phyloP scores from a whole-genome alignment of 441 rosid species.

The Geranium incanum region DNA sequence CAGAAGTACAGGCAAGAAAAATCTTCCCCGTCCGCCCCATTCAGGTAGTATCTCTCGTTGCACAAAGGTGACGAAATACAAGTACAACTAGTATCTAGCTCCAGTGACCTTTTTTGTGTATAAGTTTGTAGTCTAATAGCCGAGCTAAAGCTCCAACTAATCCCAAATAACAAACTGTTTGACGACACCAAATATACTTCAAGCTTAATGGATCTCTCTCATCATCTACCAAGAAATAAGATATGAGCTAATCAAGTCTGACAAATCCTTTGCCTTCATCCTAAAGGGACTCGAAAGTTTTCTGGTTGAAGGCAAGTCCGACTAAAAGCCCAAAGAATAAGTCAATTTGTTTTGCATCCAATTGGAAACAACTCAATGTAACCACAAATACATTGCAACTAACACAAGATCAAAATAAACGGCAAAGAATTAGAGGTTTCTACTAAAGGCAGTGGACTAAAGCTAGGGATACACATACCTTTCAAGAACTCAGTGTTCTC shows the following conservation, averaged over 20 bases:
- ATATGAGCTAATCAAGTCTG: neutral
- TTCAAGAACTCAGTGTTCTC: slow-evolving; percentile 28
- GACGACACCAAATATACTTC: neutral
- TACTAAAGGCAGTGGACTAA: neutral
- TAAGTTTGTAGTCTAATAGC: neutral
- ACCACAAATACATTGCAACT: neutral
- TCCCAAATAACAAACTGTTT: neutral
- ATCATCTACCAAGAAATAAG: neutral
- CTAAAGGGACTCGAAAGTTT: neutral
- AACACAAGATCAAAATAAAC: neutral
- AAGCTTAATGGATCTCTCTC: neutral
- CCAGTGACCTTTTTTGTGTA: neutral
- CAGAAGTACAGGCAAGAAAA: neutral
- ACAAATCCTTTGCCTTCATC: neutral
- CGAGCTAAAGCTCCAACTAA: neutral
- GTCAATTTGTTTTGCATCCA: neutral
- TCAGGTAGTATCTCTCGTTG: neutral
- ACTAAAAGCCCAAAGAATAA: neutral
- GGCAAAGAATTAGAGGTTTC: slow-evolving; percentile 2
- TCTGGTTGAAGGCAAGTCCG: neutral
- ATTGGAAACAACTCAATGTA: neutral
- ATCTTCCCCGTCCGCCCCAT: too few relatives aligned
- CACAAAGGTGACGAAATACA: neutral
- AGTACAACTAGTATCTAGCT: neutral
- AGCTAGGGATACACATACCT: slow-evolving; percentile 26